Percentiles rank a stretch among this genome's conserved stretches.
Conservation (phyloP, 2,329 filamentous ascomycete genomes). For the Xylariaceae sp. region DNA sequence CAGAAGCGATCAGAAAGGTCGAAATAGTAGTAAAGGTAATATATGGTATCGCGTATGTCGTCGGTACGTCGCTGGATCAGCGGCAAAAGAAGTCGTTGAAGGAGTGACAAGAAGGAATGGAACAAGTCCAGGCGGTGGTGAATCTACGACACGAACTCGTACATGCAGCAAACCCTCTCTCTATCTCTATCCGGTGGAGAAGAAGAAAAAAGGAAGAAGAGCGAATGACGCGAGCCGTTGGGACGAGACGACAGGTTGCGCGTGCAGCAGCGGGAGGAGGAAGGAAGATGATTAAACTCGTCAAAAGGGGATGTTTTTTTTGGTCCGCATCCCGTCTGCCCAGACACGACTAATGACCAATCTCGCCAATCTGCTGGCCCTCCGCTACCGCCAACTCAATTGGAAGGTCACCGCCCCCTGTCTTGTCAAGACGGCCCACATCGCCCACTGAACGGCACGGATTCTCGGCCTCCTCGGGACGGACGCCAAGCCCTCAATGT, state of each 20-base stretch:
- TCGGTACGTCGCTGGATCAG: not conserved
- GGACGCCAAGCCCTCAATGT: conserved; percentile 11
- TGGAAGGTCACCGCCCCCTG: not conserved
- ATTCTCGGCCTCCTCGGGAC: conserved; percentile 16
- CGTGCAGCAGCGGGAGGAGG: conserved; percentile 8
- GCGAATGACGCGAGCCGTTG: conserved; percentile 23
- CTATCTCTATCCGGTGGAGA: too few species aligned
- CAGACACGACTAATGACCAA: conserved; percentile 1
- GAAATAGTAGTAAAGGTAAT: too few species aligned
- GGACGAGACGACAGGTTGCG: conserved; percentile 14
- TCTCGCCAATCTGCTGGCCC: conserved; percentile 10
- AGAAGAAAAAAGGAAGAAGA: conserved; percentile 30
- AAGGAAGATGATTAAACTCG: conserved; percentile 6
- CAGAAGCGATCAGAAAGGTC: too few species aligned
- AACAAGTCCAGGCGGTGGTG: conserved; percentile 17
- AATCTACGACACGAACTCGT: conserved; percentile 18
- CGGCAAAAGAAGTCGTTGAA: conserved; percentile 35
- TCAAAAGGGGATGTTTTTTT: conserved; percentile 14
- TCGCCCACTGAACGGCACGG: not conserved
- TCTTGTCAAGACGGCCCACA: not conserved
- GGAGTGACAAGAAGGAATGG: conserved; percentile 36
- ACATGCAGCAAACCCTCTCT: conserved; percentile 8
- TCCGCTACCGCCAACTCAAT: not conserved
- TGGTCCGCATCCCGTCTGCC: conserved; percentile 1
- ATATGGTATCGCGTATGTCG: too few species aligned